Conservation (phyloP, 108 stramenopile genomes). For the Cyclotella baltica region DNA sequence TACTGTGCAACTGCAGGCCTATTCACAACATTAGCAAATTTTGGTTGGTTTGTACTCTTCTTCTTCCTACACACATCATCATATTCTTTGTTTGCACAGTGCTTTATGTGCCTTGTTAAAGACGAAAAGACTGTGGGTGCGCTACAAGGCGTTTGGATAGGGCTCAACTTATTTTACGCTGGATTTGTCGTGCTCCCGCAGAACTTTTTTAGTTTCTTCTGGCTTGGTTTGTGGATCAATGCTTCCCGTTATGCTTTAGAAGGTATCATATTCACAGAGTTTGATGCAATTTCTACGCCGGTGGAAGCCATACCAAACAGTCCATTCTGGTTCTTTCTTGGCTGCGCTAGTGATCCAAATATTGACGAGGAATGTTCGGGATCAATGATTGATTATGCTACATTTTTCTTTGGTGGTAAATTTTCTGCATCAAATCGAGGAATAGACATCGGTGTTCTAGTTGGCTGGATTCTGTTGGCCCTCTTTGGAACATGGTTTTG, state of each 20-base stretch:
- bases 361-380: constrained; percentile 25
- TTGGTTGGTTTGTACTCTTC: constrained; percentile 61
- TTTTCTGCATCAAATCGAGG: constrained; percentile 34
- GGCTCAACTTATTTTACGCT: constrained; percentile 83
- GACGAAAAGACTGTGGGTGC: constrained; percentile 67
- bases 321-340: constrained; percentile 45
- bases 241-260: constrained; percentile 40
- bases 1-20: constrained; percentile 36
- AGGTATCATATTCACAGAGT: constrained; percentile 45
- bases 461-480: constrained; percentile 13
- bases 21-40: constrained; percentile 40
- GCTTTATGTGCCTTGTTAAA: constrained; percentile 75
- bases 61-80: constrained; percentile 79
- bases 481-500: constrained; percentile 9
- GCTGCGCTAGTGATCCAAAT: constrained; percentile 1
- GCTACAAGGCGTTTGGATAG: constrained; percentile 75
- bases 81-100: constrained; percentile 81
- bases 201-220: constrained; percentile 42
- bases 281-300: constrained; percentile 25
- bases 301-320: constrained; percentile 17
- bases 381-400: constrained; percentile 32
- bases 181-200: constrained; percentile 79
- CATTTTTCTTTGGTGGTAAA: constrained; percentile 50
- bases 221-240: constrained; percentile 36
- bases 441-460: constrained; percentile 41